Percentiles rank a stretch among this genome's conserved stretches.
phyloP scores from a whole-genome alignment of 805 yeast genomes.

The Lipomyces yamadae region DNA sequence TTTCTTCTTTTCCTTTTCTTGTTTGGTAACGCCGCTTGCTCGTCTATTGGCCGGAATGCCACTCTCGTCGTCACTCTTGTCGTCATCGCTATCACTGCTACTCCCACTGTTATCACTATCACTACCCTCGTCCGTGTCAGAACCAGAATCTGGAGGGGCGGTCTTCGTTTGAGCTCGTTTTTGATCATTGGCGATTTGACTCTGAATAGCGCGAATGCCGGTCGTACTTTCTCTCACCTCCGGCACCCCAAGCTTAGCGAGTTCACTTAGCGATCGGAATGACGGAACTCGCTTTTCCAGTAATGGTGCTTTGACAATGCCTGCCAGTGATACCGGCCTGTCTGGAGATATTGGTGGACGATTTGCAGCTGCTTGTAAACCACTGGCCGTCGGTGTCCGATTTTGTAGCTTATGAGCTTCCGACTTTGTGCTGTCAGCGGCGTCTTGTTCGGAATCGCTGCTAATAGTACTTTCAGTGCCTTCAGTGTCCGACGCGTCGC shows the following conservation, averaged over 20 bases:
- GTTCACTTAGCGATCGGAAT: slow-evolving; percentile 29
- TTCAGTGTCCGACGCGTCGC: not conserved
- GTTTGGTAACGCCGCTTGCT: slow-evolving; percentile 20
- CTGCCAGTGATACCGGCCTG: not conserved
- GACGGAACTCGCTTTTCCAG: slow-evolving; percentile 32
- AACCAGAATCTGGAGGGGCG: not conserved
- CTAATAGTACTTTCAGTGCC: not conserved
- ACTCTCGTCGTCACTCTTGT: slow-evolving; percentile 21
- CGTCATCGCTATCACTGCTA: slow-evolving; percentile 9
- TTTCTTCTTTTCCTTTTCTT: slow-evolving; percentile 11
- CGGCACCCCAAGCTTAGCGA: slow-evolving; percentile 32
- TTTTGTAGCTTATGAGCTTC: not conserved
- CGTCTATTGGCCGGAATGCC: slow-evolving; percentile 27
- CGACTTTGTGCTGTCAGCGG: slow-evolving; percentile 8
- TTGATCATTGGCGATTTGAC: not conserved
- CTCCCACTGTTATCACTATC: slow-evolving; percentile 14
- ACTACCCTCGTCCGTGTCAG: slow-evolving; percentile 4
- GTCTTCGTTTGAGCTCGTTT: not conserved
- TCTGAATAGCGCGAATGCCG: slow-evolving; percentile 17
- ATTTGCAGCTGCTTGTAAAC: not conserved
- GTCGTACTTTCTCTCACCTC: slow-evolving; percentile 34
- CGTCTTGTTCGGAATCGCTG: slow-evolving; percentile 1
- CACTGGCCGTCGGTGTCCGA: not conserved
- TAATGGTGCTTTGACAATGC: slow-evolving; percentile 7
- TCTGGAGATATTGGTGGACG: not conserved